These are phyloP conservation scores for Meyerozyma guilliermondii DNA, from an alignment of 1,139 yeast genomes.

Conservation along the genomic window DNA sequence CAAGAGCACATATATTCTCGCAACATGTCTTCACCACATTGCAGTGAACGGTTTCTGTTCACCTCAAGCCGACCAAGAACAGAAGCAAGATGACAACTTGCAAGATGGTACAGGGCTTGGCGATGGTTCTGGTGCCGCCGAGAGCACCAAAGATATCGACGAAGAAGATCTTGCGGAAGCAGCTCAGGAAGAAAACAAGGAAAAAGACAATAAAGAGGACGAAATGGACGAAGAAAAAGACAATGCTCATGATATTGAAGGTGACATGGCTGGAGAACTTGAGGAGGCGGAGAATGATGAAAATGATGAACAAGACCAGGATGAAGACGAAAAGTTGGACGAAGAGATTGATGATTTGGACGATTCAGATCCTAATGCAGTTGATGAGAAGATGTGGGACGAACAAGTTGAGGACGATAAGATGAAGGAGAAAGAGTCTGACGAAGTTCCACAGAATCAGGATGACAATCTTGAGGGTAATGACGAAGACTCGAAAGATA, in stretches of 20 bases:
- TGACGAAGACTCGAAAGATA: slow-evolving; percentile 44
- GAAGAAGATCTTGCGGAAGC: slow-evolving; percentile 89
- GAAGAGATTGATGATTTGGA: slow-evolving; percentile 90
- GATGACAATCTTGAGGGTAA: slow-evolving; percentile 63
- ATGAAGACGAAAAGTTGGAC: slow-evolving; percentile 62
- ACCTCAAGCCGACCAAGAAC: slow-evolving; percentile 75
- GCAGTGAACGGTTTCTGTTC: slow-evolving; percentile 91
- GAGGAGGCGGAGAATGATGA: slow-evolving; percentile 67
- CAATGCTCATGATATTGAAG: slow-evolving; percentile 89
- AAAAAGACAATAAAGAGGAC: slow-evolving; percentile 48
- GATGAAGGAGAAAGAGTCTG: slow-evolving; percentile 64
- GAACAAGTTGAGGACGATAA: slow-evolving; percentile 77
- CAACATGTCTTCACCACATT: slow-evolving; percentile 53
- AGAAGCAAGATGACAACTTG: slow-evolving; percentile 55
- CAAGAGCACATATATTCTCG: slow-evolving; percentile 56
- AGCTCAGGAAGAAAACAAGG: slow-evolving; percentile 77
- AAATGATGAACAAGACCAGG: slow-evolving; percentile 50
- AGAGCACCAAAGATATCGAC: slow-evolving; percentile 79
- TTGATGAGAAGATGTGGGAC: slow-evolving; percentile 99
- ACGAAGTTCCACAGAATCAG: slow-evolving; percentile 55
- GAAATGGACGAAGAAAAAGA: slow-evolving; percentile 59
- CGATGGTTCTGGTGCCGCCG: slow-evolving; percentile 87
- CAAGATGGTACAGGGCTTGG: slow-evolving; percentile 96
- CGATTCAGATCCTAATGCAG: slow-evolving; percentile 88
- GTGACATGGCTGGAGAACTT: slow-evolving; percentile 92